A percentile compares a stretch with the other conserved stretches of the same genome.
phyloP scores from a whole-genome alignment of 1,284 basidiomycete genomes.

The Phaffia rhodozyma region DNA sequence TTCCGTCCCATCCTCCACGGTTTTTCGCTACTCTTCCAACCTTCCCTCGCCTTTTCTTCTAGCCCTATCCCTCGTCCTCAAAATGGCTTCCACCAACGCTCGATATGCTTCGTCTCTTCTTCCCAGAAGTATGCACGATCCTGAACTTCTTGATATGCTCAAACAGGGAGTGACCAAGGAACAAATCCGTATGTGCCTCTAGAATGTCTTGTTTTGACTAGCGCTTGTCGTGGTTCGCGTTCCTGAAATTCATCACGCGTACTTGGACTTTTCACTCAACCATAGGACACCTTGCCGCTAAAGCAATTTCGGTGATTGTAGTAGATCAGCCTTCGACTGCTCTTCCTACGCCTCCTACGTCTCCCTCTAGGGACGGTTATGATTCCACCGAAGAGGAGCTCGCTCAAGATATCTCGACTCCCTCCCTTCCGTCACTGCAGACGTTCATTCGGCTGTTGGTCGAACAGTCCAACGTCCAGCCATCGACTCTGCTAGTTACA shows the following conservation, averaged over 20 bases:
- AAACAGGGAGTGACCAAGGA: conserved; percentile 18
- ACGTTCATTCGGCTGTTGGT: conserved; percentile 79
- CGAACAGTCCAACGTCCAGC: conserved; percentile 76
- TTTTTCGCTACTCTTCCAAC: neutral
- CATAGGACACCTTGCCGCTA: conserved; percentile 23
- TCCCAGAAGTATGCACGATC: conserved; percentile 17
- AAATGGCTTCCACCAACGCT: conserved; percentile 12
- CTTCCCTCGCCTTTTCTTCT: neutral
- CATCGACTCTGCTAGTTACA: conserved; percentile 83
- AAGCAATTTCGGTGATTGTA: conserved; percentile 30
- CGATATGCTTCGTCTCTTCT: conserved; percentile 17
- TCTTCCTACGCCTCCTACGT: conserved; percentile 47
- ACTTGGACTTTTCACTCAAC: neutral
- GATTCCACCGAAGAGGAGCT: conserved; percentile 31
- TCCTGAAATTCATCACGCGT: too few species aligned
- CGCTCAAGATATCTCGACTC: conserved; percentile 24
- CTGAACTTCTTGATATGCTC: conserved; percentile 17
- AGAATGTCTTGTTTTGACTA: neutral
- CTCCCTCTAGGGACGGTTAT: conserved; percentile 40
- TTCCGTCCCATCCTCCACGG: neutral
- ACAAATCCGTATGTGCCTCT: conserved; percentile 13
- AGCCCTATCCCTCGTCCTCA: neutral
- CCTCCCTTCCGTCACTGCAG: conserved; percentile 54
- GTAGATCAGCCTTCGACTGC: conserved; percentile 28
- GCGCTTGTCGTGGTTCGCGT: too few species aligned